phyloP scores from a whole-genome alignment of 352 stramenopile species.

The Phytophthora pini region DNA sequence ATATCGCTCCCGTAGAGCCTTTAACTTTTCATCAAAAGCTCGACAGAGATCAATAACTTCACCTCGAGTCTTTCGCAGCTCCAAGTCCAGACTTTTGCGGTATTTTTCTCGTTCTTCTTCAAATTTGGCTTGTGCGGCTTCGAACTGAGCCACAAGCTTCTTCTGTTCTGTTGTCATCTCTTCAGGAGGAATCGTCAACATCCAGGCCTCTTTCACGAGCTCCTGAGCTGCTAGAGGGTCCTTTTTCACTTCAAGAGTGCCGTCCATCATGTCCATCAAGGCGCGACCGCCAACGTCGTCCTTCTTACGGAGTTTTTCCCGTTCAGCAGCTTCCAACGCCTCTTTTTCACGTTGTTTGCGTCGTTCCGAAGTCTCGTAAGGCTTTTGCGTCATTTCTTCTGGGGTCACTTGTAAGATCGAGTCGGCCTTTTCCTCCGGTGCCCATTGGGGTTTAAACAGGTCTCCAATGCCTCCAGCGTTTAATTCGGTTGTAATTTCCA shows the following conservation, averaged over 20 bases:
- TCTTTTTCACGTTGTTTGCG: conserved; percentile 57
- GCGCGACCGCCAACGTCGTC: conserved; percentile 86
- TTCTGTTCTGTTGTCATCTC: conserved; percentile 86
- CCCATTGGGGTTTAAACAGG: conserved; percentile 61
- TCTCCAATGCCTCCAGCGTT: conserved; percentile 26
- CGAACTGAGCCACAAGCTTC: conserved; percentile 74
- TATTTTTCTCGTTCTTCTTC: conserved; percentile 92
- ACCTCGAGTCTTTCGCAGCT: conserved; percentile 84
- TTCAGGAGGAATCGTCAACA: conserved; percentile 77
- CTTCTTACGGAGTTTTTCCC: conserved; percentile 57
- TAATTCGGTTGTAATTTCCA: conserved; percentile 86
- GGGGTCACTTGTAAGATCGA: conserved; percentile 69
- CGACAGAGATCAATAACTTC: conserved; percentile 87
- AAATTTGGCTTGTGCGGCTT: conserved; percentile 71
- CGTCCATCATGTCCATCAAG: conserved; percentile 94
- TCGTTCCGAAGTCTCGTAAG: conserved; percentile 82
- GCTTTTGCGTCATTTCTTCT: conserved; percentile 86
- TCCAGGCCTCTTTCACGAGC: conserved; percentile 87
- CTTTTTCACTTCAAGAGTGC: conserved; percentile 92
- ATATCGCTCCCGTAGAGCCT: conserved; percentile 64
- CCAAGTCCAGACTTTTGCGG: conserved; percentile 88
- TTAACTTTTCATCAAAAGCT: conserved; percentile 88
- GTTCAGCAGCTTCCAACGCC: conserved; percentile 24
- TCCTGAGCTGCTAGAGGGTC: conserved; percentile 69
- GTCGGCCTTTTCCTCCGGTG: conserved; percentile 65